Evolutionary conservation across 2,329 filamentous ascomycete species (phyloP), one percentile per base, ranked within the genome.

Genomic region (Aspergillus fumigatus): DNA sequence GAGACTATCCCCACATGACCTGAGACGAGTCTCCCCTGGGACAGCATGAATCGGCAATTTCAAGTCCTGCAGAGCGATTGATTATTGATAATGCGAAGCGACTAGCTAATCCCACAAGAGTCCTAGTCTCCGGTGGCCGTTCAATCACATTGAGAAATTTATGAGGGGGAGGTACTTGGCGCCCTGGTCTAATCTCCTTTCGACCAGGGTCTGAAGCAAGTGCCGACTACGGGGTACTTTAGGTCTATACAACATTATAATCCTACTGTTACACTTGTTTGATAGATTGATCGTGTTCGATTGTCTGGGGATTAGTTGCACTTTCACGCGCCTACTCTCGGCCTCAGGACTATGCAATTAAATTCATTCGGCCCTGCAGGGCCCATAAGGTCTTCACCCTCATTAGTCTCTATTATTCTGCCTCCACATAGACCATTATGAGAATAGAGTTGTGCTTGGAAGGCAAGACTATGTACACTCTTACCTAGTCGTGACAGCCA

Each of bases 241-340:
- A 9, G 2, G 8, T 14, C 9, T 51, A 19, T 54, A 54, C 53
- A 32, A 54, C 53, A 50, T 10, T 35, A 19, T 10, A 41, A 54
- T 54, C 53, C 53, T 54, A 54, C 53, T 50, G 53, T 54, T 54
- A 35, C 53, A 47, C 43, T 43, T 38, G 29, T 14, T 41, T 8
- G 9, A 14, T 4, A 47, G 3, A 23, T 23, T 47, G 23, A 14
- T 11, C 4, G 21, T n/a, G n/a, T 43, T 21, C 4, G 6, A 25
- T 23, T 47, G 10, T 26, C 43, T 47, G 17, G 7, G n/a, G 9
- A 19, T 21, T 4, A 4, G 40, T n/a, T 11, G n/a, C n/a, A 9
- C 8, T 43, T 21, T n/a, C n/a, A 21, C 3, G n/a, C 40, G n/a
- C 29, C 11, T 35, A 29, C 29, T 14, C 29, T 35, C 0, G 11